phyloP scores from a whole-genome alignment of 2,329 filamentous ascomycete species.

The Thermomyces lanuginosus region DNA sequence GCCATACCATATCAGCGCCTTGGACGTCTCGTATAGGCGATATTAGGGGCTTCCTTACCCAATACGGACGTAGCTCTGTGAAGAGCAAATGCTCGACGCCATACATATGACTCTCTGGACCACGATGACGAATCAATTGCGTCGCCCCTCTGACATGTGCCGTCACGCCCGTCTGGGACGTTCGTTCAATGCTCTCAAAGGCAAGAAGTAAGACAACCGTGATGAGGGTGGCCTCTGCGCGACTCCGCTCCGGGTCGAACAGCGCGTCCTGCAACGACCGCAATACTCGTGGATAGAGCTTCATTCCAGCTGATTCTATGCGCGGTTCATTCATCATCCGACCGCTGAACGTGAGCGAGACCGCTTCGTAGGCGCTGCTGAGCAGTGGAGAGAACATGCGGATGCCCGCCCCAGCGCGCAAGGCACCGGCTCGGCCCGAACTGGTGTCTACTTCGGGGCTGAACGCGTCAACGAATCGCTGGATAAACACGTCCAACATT shows the following conservation, averaged over 20 bases:
- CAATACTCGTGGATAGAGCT: conserved; percentile 19
- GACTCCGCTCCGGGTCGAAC: conserved; percentile 19
- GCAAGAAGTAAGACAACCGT: conserved; percentile 23
- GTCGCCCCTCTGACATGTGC: conserved; percentile 21
- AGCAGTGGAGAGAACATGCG: conserved; percentile 26
- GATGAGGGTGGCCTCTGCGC: conserved; percentile 22
- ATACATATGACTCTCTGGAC: conserved; percentile 24
- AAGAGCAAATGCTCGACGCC: conserved; percentile 25
- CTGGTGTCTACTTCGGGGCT: conserved; percentile 22
- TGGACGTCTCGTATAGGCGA: too few species aligned
- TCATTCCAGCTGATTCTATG: conserved; percentile 19
- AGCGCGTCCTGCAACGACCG: conserved; percentile 22
- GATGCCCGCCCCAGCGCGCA: conserved; percentile 22
- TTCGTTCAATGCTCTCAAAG: conserved; percentile 25
- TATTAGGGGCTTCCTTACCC: conserved; percentile 17
- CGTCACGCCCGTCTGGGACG: conserved; percentile 15
- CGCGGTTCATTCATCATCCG: conserved; percentile 18
- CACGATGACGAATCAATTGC: conserved; percentile 22
- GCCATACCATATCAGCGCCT: too few species aligned
- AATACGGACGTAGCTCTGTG: conserved; percentile 24
- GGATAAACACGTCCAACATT: conserved; percentile 20
- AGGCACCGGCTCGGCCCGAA: conserved; percentile 19
- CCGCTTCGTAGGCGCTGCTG: conserved; percentile 21
- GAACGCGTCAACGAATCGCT: conserved; percentile 25
- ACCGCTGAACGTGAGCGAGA: conserved; percentile 25